Conservation (phyloP, 768 basidiomycete genomes). For the Epithele typhae region DNA sequence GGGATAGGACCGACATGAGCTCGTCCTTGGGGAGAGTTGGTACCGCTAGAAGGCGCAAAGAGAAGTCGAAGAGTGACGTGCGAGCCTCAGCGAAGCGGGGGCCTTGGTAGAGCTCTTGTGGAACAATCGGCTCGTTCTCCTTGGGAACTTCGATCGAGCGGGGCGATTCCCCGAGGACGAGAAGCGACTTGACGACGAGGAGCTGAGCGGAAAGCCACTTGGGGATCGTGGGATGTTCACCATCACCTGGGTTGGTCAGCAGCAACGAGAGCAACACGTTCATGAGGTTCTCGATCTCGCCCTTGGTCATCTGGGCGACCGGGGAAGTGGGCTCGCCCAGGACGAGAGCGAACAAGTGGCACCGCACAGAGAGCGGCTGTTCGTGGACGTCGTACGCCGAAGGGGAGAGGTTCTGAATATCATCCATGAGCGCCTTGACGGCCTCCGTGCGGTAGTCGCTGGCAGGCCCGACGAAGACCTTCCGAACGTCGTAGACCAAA, state of each 20-base stretch:
- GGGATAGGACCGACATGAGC: conserved; percentile 72
- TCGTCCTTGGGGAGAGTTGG: conserved; percentile 73
- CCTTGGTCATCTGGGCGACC: conserved; percentile 37
- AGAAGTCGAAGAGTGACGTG: conserved; percentile 68
- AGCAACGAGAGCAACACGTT: conserved; percentile 65
- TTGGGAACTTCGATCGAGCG: conserved; percentile 59
- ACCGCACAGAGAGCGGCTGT: conserved; percentile 73
- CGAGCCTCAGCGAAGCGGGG: conserved; percentile 61
- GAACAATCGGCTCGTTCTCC: conserved; percentile 58
- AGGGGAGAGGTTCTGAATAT: conserved; percentile 66
- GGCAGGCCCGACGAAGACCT: conserved; percentile 68
- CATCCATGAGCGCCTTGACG: conserved; percentile 69
- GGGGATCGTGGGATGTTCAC: conserved; percentile 56
- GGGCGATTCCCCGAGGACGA: conserved; percentile 74
- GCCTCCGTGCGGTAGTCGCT: conserved; percentile 59
- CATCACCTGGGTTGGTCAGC: conserved; percentile 49
- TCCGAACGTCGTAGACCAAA: conserved; percentile 84
- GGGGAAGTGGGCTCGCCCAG: conserved; percentile 70
- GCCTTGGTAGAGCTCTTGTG: conserved; percentile 50
- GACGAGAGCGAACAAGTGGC: conserved; percentile 81
- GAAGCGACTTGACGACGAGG: conserved; percentile 79
- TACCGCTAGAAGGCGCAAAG: conserved; percentile 62
- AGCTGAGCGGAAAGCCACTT: conserved; percentile 87
- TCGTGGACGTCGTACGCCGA: conserved; percentile 66
- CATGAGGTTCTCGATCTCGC: conserved; percentile 57